phyloP scores from a whole-genome alignment of 495 filamentous ascomycete species.

The Beverwykella pulmonaria region DNA sequence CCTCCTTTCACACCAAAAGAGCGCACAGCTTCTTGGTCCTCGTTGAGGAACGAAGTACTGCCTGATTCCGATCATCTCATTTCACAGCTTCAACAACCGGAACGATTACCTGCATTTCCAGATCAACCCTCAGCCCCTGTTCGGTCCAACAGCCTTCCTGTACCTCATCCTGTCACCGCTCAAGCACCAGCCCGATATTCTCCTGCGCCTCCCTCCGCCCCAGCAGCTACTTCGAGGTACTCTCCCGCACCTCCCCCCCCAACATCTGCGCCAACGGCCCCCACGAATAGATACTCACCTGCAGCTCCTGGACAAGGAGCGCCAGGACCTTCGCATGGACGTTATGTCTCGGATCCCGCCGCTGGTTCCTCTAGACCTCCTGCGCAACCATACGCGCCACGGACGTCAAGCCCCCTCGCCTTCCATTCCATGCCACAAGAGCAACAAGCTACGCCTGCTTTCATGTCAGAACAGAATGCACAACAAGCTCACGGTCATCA shows the following conservation, averaged over 20 bases:
- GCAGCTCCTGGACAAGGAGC: slow-evolving; percentile 46
- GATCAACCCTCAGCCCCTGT: slow-evolving; percentile 51
- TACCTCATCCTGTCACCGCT: slow-evolving; percentile 32
- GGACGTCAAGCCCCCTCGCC: slow-evolving; percentile 83
- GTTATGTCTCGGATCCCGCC: slow-evolving; percentile 28
- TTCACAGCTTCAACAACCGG: slow-evolving; percentile 57
- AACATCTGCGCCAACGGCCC: slow-evolving; percentile 11
- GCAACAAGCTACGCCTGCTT: slow-evolving; percentile 7
- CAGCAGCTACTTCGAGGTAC: slow-evolving; percentile 24
- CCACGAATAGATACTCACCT: slow-evolving; percentile 31
- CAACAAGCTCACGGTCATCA: slow-evolving; percentile 35
- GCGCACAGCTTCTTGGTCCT: slow-evolving; percentile 31
- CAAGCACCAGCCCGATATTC: slow-evolving; percentile 35
- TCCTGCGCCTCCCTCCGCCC: slow-evolving; percentile 31
- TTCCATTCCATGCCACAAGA: slow-evolving; percentile 57
- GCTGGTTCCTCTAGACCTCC: slow-evolving; percentile 46
- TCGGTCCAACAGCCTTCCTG: slow-evolving; percentile 34
- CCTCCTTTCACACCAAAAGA: slow-evolving; percentile 36
- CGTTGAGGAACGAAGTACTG: slow-evolving; percentile 39
- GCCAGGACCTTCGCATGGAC: slow-evolving; percentile 43
- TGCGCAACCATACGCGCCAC: slow-evolving; percentile 71
- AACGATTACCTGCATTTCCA: slow-evolving; percentile 48
- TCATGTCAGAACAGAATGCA: slow-evolving; percentile 42
- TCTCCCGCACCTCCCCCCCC: slow-evolving; percentile 12
- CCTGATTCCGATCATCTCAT: slow-evolving; percentile 48